These are phyloP conservation scores for Lepidium aucheri DNA, from an alignment of 345 rosid genomes.

Conservation along the genomic window DNA sequence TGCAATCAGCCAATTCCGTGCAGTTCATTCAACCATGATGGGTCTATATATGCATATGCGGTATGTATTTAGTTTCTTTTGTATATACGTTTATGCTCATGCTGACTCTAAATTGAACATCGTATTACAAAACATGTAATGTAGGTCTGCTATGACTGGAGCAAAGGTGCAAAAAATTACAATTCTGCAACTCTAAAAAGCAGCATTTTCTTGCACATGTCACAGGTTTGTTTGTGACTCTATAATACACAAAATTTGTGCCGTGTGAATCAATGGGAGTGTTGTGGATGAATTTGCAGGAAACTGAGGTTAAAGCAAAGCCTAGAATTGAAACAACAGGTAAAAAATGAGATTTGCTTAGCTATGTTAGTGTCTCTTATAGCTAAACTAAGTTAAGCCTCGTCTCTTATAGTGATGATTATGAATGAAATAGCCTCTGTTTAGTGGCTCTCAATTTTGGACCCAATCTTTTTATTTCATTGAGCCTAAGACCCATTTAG, in stretches of 20 bases:
- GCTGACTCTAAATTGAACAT: neutral
- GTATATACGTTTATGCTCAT: neutral
- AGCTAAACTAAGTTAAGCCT: too few species aligned
- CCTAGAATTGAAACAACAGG: slow-evolving; percentile 51
- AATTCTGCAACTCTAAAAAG: slow-evolving; percentile 25
- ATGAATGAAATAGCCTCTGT: too few species aligned
- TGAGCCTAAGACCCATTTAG: too few species aligned
- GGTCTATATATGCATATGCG: slow-evolving; percentile 85
- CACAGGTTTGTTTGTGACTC: slow-evolving; percentile 17
- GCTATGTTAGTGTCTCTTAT: too few species aligned
- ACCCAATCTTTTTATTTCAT: too few species aligned
- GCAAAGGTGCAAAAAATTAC: slow-evolving; percentile 47
- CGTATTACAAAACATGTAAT: neutral
- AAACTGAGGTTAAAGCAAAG: slow-evolving; percentile 77
- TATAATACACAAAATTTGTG: too few species aligned
- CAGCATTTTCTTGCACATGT: slow-evolving; percentile 27
- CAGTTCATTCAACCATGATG: slow-evolving; percentile 89
- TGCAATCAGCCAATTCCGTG: slow-evolving; percentile 85
- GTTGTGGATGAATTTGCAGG: slow-evolving; percentile 37
- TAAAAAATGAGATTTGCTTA: slow-evolving; percentile 35
- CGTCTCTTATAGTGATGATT: too few species aligned
- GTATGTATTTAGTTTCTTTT: slow-evolving; percentile 29
- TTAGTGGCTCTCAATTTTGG: too few species aligned
- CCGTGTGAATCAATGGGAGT: neutral
- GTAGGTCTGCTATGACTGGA: slow-evolving; percentile 89